Evolutionary conservation across 2,329 filamentous ascomycete genomes (phyloP), one percentile per base, ranked within the genome.

Genomic region (Diaporthe sp.): DNA sequence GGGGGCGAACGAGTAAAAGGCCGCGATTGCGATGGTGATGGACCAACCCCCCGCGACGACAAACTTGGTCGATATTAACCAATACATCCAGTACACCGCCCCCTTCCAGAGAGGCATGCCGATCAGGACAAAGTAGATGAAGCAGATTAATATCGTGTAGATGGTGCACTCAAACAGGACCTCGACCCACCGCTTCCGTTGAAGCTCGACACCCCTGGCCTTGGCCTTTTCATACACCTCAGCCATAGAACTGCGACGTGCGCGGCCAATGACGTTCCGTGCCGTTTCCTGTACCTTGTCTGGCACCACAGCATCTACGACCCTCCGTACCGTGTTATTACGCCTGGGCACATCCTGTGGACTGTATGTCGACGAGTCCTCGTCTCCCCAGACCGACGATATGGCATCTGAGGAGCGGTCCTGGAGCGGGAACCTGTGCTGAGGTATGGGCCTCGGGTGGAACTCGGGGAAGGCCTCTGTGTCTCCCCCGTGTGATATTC

Each of bases 101-200:
- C 87, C 87, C 6, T 84, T 84, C 87, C 87, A 88, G 2, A 88
- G 75, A 1, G 87, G 86, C 72, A 84, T 74, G 6, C 86, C 86
- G 13, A 88, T 78, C 1, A 88, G 80, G n/a, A 87, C 84, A 31
- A 88, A 86, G 75, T 88, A 88, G 42, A 86, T 80, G 73, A 87
- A 85, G 17, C 80, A 80, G 4, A 84, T 25, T 57, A 85, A 77
- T 10, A 85, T 25, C 15, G 75, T 51, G 65, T 79, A 79, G 71
- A 78, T 57, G 34, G 57, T 74, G 34, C 74, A 77, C 65, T 79
- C 78, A 57, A 79, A 79, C 22, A 78, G 31, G 22, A 79, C 55
- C 74, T 78, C 77, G 8, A 76, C 77, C 78, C 78, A 79, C 5
- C 77, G 77, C 58, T 77, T 76, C 17, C 78, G 78, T 39, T 79